Base-by-base conservation (phyloP, 2,329 filamentous ascomycete species). In the Scedosporium apiospermum region DNA sequence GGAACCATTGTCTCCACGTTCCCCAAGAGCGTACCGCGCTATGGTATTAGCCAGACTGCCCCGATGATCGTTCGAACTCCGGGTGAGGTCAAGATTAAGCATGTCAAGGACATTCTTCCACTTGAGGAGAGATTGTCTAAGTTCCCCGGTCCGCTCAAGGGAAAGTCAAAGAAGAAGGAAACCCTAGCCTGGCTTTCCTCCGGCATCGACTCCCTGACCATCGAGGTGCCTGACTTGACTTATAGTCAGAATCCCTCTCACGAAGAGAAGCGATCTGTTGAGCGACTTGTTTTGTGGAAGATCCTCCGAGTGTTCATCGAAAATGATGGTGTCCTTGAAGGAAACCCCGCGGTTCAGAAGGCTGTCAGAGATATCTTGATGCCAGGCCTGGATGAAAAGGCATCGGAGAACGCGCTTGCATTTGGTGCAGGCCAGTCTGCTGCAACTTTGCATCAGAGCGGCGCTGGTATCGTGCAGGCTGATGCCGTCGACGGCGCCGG, bases 111-210 rank as follows among this genome's bases (percentile, higher is more conserved):
- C 53, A 79, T 91, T 34, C 77, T 90, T 55, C 86, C 90, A 4
- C 77, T 92, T 7, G 79, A 85, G 26, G 91, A 95, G 41, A 83
- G 87, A 2, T 77, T 95, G 58, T 82, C 85, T 18, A 91, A 88
- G 67, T 98, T 98, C 69, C 95, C 95, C 0, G 95, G 95, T 0
- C 95, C 96, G 3, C 77, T 99, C 30, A 92, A 89, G 73, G 83
- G 87, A 49, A 98, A 97, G 71, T 86, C 88, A 1, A 98, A 96
- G 80, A 99, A 99, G 80, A 99, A 98, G 77, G 93, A 99, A 62
- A 84, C 91, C 0, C 68, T 93, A 53, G 75, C 85, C 1, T 99
- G 96, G 95, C 79, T 99, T 55, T 83, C 81, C 4, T 78, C 82
- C 64, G 91, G 88, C 61, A 93, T 98, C 63, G 87, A 90, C 44